A percentile compares a stretch with the other conserved stretches of the same genome.
phyloP scores from a whole-genome alignment of 257 asterid species.

The Solanum gracilifrons region DNA sequence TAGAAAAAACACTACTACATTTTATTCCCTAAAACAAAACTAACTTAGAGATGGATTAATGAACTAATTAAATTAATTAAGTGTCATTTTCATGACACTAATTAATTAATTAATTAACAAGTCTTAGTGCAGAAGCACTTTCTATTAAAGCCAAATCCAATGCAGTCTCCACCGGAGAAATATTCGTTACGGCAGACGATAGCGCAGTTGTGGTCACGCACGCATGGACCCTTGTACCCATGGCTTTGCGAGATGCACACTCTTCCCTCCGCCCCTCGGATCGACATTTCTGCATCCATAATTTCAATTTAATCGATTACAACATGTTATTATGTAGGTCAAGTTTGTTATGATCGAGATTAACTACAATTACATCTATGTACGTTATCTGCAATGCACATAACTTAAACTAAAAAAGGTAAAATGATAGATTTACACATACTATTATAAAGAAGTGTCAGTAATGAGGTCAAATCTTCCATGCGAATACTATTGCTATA shows the following conservation, averaged over 20 bases:
- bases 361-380: no score
- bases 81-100: not conserved
- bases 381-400: no score
- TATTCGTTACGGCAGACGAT: constrained; percentile 10
- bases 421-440: no score
- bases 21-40: not conserved
- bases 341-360: no score
- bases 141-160: constrained; percentile 5
- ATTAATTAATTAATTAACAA: not conserved
- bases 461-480: no score
- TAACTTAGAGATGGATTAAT: not conserved
- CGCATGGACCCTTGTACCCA: constrained; percentile 7
- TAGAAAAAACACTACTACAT: not conserved
- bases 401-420: no score
- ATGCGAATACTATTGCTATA: no score
- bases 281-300: not conserved
- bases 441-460: no score
- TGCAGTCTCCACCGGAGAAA: constrained; percentile 9
- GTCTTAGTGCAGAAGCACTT: constrained; percentile 14
- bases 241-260: constrained; percentile 12
- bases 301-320: not conserved
- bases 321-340: no score
- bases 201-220: constrained; percentile 13
- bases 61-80: not conserved
- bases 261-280: not conserved